Base-by-base conservation (phyloP, 192 early-diverging fungal genomes). In the Linnemannia hyalina region DNA sequence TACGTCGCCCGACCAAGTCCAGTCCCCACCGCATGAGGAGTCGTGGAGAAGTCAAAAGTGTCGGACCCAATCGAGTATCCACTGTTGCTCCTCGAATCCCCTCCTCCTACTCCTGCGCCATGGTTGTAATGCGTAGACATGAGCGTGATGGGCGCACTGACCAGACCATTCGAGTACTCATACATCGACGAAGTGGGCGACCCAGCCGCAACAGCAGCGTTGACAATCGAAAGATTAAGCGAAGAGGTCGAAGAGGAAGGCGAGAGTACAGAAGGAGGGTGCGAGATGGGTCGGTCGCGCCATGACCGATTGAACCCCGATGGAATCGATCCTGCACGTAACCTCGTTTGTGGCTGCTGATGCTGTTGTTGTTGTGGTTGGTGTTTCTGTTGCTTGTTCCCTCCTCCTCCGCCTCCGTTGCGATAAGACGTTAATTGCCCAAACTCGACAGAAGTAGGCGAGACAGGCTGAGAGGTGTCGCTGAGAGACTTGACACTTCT, bases 61-160 rank as follows among this genome's bases (percentile, higher is more conserved):
- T 86, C 84, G 13, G 83, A 85, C 22, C 82, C 82, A 26, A 75
- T 63, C 26, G 83, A 85, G 69, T 78, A 80, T n/a, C 84, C 84
- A 7, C 84, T 86, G 72, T 86, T 86, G 16, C 76, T 81, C 32
- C 84, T 77, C 18, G 84, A 81, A n/a, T 60, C 68, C 2, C 52
- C 60, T 1, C 36, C 75, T 26, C 49, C 54, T 46, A 42, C n/a
- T 3, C 63, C 73, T 29, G 75, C 68, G n/a, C 74, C 75, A 0
- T 46, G 22, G 15, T 47, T 65, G 29, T 79, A 63, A 16, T 29
- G 11, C 1, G 9, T 32, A 23, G 72, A 11, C 74, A 80, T 76
- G 13, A 80, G 47, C 26, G 78, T 76, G n/a, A 86, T 35, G 1
- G 83, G 83, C 29, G 83, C 78, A 32, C 83, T 86, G 13, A 78